A percentile compares a stretch with the other conserved stretches of the same genome.
Evolutionary conservation across 345 rosid genomes (phyloP).

Genomic region (Linum tenue): DNA sequence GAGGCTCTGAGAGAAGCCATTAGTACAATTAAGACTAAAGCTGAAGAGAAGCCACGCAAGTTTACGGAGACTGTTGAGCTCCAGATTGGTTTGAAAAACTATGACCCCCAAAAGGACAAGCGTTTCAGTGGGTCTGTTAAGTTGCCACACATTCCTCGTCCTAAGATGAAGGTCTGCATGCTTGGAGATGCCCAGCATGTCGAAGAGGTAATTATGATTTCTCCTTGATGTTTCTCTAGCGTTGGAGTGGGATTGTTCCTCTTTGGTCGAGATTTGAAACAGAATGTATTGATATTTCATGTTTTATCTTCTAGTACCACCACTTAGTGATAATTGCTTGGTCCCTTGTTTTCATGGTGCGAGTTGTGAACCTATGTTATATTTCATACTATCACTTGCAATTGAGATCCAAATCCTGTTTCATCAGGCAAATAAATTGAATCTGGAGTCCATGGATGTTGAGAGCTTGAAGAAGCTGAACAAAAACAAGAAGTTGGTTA

Average conservation of each 20-base stretch:
- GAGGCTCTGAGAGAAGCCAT: background rate
- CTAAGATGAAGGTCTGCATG: slow-evolving; percentile 6
- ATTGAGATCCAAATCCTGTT: background rate
- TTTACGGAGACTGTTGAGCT: slow-evolving; percentile 3
- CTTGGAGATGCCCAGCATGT: slow-evolving; percentile 10
- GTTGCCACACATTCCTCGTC: slow-evolving; percentile 4
- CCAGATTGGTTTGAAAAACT: slow-evolving; percentile 2
- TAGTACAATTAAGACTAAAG: background rate
- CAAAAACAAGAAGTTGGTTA: slow-evolving; percentile 2
- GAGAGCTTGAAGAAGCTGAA: slow-evolving; percentile 4
- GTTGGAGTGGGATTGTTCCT: background rate
- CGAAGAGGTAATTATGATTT: background rate
- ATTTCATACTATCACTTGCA: too few relatives aligned
- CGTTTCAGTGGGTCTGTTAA: slow-evolving; percentile 5
- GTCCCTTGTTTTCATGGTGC: too few relatives aligned
- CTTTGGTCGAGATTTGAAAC: background rate
- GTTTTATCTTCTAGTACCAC: too few relatives aligned
- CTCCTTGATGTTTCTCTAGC: background rate
- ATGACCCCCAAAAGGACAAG: slow-evolving; percentile 9
- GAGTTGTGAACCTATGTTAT: background rate
- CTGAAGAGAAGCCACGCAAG: background rate
- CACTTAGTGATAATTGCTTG: too few relatives aligned
- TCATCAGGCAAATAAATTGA: background rate
- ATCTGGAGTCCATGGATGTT: background rate
- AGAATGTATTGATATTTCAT: too few relatives aligned